phyloP scores from a whole-genome alignment of 805 yeast species.

The Pichia sporocuriosa region DNA sequence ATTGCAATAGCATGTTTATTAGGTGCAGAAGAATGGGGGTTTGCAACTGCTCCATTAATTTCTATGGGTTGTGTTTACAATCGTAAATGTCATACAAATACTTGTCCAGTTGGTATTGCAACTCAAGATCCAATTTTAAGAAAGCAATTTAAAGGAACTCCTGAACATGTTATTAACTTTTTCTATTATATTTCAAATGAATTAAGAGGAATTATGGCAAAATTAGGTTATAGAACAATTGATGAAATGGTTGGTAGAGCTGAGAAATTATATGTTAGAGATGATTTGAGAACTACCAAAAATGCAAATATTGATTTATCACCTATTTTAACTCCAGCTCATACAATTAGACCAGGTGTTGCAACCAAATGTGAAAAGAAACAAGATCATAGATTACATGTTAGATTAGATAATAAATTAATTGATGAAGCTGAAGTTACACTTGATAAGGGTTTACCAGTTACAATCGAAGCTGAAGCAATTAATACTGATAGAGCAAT shows the following conservation, averaged over 20 bases:
- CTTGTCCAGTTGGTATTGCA: slow-evolving; percentile 98
- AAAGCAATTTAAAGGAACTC: slow-evolving; percentile 90
- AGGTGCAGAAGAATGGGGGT: slow-evolving; percentile 98
- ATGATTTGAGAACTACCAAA: slow-evolving; percentile 79
- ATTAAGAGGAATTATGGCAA: slow-evolving; percentile 87
- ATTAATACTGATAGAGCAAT: slow-evolving; percentile 95
- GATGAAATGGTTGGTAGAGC: slow-evolving; percentile 98
- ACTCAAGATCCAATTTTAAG: slow-evolving; percentile 95
- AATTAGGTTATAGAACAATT: slow-evolving; percentile 88
- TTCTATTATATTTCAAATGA: slow-evolving; percentile 93
- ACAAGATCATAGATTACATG: slow-evolving; percentile 90
- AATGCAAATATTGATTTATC: slow-evolving; percentile 86
- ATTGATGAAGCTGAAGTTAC: slow-evolving; percentile 95
- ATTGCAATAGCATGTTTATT: slow-evolving; percentile 91
- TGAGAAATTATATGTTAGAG: slow-evolving; percentile 80
- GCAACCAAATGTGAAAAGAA: slow-evolving; percentile 87
- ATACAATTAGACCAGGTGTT: slow-evolving; percentile 92
- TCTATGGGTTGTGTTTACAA: slow-evolving; percentile 97
- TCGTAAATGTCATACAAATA: slow-evolving; percentile 88
- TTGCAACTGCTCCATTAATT: slow-evolving; percentile 94
- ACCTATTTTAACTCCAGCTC: slow-evolving; percentile 95
- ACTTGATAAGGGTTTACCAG: slow-evolving; percentile 94
- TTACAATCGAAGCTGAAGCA: slow-evolving; percentile 85
- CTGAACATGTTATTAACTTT: slow-evolving; percentile 97
- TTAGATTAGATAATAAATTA: slow-evolving; percentile 89